A percentile compares a stretch with the other conserved stretches of the same genome.
Evolutionary conservation across 306 rosid species (phyloP).

Genomic region (Rosa rugosa): DNA sequence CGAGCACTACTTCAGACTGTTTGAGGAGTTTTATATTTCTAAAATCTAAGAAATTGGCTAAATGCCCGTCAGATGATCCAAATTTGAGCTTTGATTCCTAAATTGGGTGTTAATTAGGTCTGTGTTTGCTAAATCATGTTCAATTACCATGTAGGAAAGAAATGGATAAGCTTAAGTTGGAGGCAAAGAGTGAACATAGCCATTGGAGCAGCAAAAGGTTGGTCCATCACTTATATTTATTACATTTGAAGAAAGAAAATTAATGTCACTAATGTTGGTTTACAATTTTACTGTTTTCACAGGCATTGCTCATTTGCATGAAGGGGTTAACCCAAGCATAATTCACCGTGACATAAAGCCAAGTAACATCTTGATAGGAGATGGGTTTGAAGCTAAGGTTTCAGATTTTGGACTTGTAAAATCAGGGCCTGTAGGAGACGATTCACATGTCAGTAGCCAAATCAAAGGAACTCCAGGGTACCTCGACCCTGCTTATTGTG

Average conservation of each 20-base stretch:
- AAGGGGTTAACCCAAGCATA: slow-evolving; percentile 59
- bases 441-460: slow-evolving; percentile 90
- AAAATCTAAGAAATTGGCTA: no score
- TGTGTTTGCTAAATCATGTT: not conserved
- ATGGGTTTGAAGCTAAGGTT: slow-evolving; percentile 73
- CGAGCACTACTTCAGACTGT: not conserved
- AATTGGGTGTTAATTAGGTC: not conserved
- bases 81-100: no score
- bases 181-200: slow-evolving; percentile 74
- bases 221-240: not conserved
- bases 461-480: slow-evolving; percentile 92
- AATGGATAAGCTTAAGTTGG: slow-evolving; percentile 66
- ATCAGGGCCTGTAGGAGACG: slow-evolving; percentile 68
- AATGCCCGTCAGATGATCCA: no score
- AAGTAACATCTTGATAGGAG: slow-evolving; percentile 80
- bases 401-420: slow-evolving; percentile 81
- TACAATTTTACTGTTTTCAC: slow-evolving; percentile 8
- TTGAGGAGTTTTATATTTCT: no score
- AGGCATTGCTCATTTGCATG: slow-evolving; percentile 84
- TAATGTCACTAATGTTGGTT: not conserved
- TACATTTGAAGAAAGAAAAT: not conserved
- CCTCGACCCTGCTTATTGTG: slow-evolving; percentile 78
- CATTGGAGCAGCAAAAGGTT: slow-evolving; percentile 84
- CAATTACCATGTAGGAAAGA: slow-evolving; percentile 37
- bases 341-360: slow-evolving; percentile 84